Percentiles rank a stretch among this genome's conserved stretches.
Conservation (phyloP, 148 eudicot genomes). For the Euryodendron excelsum region DNA sequence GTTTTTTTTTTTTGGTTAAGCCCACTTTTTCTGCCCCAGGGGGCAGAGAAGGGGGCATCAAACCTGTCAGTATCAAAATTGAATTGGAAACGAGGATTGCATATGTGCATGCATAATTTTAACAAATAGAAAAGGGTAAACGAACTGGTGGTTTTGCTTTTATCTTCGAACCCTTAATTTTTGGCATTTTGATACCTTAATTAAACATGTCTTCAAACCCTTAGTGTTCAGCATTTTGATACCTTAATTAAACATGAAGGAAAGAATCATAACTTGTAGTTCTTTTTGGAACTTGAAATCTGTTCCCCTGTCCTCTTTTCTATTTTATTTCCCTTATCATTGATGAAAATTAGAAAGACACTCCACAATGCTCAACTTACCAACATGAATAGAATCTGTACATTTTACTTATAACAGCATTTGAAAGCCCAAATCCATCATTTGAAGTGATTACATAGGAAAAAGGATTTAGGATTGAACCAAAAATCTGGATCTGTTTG, state of each 20-base stretch:
- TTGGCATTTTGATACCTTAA: neutral
- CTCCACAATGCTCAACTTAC: neutral
- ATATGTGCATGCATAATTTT: neutral
- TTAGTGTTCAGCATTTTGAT: too few species aligned
- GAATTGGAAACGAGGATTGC: neutral
- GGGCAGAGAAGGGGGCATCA: neutral
- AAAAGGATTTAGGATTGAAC: too few species aligned
- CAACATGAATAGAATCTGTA: too few species aligned
- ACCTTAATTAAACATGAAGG: neutral
- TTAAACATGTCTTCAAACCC: too few species aligned
- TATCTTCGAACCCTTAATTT: neutral
- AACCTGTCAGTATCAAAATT: neutral
- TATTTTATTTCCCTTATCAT: neutral
- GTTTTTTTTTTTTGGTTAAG: too few species aligned
- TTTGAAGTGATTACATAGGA: neutral
- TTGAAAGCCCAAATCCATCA: neutral
- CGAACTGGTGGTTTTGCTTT: neutral
- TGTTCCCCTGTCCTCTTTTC: too few species aligned
- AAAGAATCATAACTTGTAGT: neutral
- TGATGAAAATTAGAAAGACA: neutral
- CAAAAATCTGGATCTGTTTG: too few species aligned
- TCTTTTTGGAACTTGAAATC: neutral
- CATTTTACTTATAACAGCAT: neutral
- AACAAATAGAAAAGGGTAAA: neutral
- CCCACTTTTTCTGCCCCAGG: neutral